These are phyloP conservation scores for Zymoseptoria tritici DNA, from an alignment of 2,329 filamentous ascomycete species.

Conservation along the genomic window DNA sequence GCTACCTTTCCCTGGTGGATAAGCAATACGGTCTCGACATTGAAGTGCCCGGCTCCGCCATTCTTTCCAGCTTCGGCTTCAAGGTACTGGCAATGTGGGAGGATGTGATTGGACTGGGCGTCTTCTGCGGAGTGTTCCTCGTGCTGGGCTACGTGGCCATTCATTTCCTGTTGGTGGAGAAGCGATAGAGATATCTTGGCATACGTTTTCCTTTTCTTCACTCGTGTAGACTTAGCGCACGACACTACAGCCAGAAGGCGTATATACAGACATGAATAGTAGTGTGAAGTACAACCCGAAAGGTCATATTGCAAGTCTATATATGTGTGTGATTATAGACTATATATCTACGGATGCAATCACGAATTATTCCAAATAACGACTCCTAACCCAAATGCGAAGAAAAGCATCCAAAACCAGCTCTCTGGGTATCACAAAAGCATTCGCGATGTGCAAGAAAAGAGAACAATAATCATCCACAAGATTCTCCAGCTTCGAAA, in stretches of 20 bases:
- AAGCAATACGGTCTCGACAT: slow-evolving; percentile 96
- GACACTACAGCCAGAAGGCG: background rate
- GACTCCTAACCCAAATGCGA: background rate
- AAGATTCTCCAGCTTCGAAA: background rate
- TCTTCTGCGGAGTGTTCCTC: slow-evolving; percentile 78
- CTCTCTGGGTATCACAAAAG: background rate
- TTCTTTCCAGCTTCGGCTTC: slow-evolving; percentile 91
- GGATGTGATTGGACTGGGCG: slow-evolving; percentile 71
- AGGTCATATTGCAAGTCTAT: background rate
- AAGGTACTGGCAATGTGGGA: slow-evolving; percentile 77
- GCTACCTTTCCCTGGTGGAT: slow-evolving; percentile 80
- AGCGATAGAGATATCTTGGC: slow-evolving; percentile 49
- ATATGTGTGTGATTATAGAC: background rate
- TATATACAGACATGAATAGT: background rate
- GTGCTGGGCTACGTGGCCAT: slow-evolving; percentile 84
- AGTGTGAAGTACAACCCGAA: background rate
- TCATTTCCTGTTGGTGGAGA: slow-evolving; percentile 90
- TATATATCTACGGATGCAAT: background rate
- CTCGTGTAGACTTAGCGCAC: background rate
- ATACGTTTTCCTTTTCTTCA: background rate
- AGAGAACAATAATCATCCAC: background rate
- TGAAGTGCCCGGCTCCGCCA: slow-evolving; percentile 87
- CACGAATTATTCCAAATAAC: too few species aligned
- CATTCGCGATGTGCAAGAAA: background rate
- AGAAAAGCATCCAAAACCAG: background rate